Evolutionary conservation across 805 yeast genomes (phyloP).

Genomic region (Millerago galiae): DNA sequence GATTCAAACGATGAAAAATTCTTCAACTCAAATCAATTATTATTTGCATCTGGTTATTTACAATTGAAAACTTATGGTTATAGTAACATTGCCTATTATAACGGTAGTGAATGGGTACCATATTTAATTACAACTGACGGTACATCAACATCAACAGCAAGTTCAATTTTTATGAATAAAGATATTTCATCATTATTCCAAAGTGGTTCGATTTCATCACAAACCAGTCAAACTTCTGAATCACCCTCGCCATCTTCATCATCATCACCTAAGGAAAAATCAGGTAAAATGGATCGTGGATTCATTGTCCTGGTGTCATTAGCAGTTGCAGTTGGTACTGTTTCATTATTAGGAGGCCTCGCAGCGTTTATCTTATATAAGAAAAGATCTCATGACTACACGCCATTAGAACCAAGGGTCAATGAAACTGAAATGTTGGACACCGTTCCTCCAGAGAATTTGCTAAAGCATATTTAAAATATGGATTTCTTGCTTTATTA

Average conservation of each 20-base stretch:
- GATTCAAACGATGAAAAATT: conserved; percentile 28
- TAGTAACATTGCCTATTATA: conserved; percentile 55
- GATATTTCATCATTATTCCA: conserved; percentile 29
- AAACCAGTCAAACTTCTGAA: conserved; percentile 11
- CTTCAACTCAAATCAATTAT: conserved; percentile 37
- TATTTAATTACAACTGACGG: conserved; percentile 38
- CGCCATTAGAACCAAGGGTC: conserved; percentile 46
- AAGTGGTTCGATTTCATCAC: conserved; percentile 21
- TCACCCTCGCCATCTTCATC: conserved; percentile 7
- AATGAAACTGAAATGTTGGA: conserved; percentile 56
- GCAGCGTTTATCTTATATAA: conserved; percentile 32
- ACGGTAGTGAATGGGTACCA: conserved; percentile 67
- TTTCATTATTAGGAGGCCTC: conserved; percentile 34
- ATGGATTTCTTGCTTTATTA: not conserved
- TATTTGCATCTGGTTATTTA: conserved; percentile 56
- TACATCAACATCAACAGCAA: conserved; percentile 17
- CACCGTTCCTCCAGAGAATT: conserved; percentile 54
- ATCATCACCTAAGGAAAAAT: conserved; percentile 1
- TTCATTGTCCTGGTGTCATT: conserved; percentile 63
- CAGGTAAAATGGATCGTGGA: conserved; percentile 38
- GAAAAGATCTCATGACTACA: conserved; percentile 34
- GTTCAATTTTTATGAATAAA: conserved; percentile 30
- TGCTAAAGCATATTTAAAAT: conserved; percentile 30
- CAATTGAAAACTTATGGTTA: conserved; percentile 44
- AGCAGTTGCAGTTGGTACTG: conserved; percentile 56